Evolutionary conservation across 208 protist genomes (phyloP).

Genomic region (Crithidia sp.): DNA sequence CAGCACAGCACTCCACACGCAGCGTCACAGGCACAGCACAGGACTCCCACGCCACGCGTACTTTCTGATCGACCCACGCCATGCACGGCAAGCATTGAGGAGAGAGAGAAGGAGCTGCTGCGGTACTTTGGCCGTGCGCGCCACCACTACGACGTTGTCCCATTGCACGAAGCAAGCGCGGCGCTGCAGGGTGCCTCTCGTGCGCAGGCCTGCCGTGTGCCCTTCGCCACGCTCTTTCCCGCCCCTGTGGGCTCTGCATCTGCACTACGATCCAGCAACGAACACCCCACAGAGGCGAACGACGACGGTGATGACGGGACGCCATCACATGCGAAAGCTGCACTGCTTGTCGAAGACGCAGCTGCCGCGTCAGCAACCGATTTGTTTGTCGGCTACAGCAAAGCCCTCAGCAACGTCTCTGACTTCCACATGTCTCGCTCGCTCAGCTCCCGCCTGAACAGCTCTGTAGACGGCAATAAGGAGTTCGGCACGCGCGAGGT

Average conservation of each 20-base stretch:
- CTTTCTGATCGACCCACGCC: too few relatives aligned
- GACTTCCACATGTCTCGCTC: slow-evolving; percentile 33
- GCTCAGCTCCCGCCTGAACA: slow-evolving; percentile 49
- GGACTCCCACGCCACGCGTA: too few relatives aligned
- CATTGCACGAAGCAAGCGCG: slow-evolving; percentile 12
- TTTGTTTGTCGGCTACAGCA: slow-evolving; percentile 7
- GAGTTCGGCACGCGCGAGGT: slow-evolving; percentile 30
- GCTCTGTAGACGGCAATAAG: slow-evolving; percentile 49
- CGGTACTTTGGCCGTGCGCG: slow-evolving; percentile 30
- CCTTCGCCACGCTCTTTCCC: slow-evolving; percentile 32
- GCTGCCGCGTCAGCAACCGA: slow-evolving; percentile 1
- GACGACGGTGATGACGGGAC: too few relatives aligned
- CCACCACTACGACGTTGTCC: slow-evolving; percentile 19
- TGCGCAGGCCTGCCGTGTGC: slow-evolving; percentile 19
- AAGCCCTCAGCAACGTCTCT: background rate
- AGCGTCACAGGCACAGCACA: too few relatives aligned
- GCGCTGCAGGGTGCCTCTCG: slow-evolving; percentile 26
- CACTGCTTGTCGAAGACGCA: background rate
- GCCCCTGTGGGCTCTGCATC: background rate
- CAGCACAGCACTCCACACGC: too few relatives aligned
- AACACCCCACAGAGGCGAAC: background rate
- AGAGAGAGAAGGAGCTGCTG: slow-evolving; percentile 28
- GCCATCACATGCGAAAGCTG: background rate
- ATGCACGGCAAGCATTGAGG: background rate
- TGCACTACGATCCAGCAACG: background rate